A percentile compares a stretch with the other conserved stretches of the same genome.
Evolutionary conservation across 2,329 filamentous ascomycete species (phyloP).

Genomic region (Rasamsonia emersonii): DNA sequence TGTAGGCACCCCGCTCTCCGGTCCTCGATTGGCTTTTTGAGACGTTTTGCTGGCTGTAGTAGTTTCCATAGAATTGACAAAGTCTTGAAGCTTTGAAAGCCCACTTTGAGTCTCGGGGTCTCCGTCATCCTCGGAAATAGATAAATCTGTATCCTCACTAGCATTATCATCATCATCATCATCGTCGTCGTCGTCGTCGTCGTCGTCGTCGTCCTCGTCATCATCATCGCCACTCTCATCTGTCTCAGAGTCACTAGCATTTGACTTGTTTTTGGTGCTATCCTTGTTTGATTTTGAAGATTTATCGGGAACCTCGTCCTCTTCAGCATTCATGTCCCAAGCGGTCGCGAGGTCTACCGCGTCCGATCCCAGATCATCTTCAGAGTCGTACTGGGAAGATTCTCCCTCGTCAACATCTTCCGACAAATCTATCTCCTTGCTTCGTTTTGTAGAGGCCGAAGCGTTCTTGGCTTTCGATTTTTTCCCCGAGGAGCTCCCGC

Average conservation of each 20-base stretch:
- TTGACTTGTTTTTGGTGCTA: constrained; percentile 17
- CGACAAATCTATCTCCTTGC: constrained; percentile 39
- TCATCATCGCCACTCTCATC: constrained; percentile 28
- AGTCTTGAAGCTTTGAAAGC: constrained; percentile 56
- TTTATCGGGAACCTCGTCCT: constrained; percentile 29
- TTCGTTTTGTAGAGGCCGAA: constrained; percentile 15
- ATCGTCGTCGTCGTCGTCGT: constrained; percentile 36
- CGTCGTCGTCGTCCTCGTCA: constrained; percentile 40
- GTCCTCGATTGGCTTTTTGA: constrained; percentile 37
- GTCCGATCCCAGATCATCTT: constrained; percentile 56
- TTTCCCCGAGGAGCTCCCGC: constrained; percentile 47
- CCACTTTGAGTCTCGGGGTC: constrained; percentile 41
- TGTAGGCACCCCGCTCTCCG: constrained; percentile 55
- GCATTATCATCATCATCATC: constrained; percentile 38
- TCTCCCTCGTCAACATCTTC: constrained; percentile 40
- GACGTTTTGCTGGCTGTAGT: constrained; percentile 26
- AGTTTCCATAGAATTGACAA: constrained; percentile 57
- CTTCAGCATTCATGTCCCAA: constrained; percentile 47
- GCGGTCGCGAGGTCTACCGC: constrained; percentile 55
- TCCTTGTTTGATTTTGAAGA: constrained; percentile 19
- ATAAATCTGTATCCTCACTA: constrained; percentile 44
- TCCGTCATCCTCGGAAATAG: constrained; percentile 40
- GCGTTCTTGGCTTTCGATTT: constrained; percentile 29
- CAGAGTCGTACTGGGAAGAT: constrained; percentile 40
- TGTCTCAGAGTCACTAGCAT: constrained; percentile 12